phyloP scores from a whole-genome alignment of 2,329 filamentous ascomycete species.

The Mollisia scopiformis region DNA sequence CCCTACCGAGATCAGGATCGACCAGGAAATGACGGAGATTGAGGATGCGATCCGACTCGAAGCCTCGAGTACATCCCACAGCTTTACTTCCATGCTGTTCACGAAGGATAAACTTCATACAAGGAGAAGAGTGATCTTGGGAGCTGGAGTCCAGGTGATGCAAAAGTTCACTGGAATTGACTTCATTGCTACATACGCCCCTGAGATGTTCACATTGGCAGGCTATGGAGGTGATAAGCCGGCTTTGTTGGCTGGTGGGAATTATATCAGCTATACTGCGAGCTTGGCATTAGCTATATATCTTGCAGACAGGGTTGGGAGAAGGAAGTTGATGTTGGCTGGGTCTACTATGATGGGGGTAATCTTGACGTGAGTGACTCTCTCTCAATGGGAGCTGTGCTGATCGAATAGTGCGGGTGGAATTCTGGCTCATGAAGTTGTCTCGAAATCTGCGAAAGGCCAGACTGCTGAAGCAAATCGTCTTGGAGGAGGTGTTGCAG shows the following conservation, averaged over 20 bases:
- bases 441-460: constrained; percentile 6
- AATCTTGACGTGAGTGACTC: constrained; percentile 19
- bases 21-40: background rate
- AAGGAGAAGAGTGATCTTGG: constrained; percentile 51
- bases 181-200: constrained; percentile 57
- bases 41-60: constrained; percentile 1
- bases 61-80: background rate
- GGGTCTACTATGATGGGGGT: constrained; percentile 28
- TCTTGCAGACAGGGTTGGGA: constrained; percentile 67
- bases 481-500: constrained; percentile 10
- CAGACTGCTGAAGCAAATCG: constrained; percentile 4
- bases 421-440: constrained; percentile 19
- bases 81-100: constrained; percentile 25
- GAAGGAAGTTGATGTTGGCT: constrained; percentile 45
- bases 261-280: constrained; percentile 63
- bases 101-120: constrained; percentile 10
- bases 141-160: constrained; percentile 68
- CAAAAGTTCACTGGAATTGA: constrained; percentile 63
- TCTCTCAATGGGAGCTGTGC: background rate
- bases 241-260: constrained; percentile 36
- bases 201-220: constrained; percentile 65
- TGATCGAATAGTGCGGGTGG: constrained; percentile 18
- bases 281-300: constrained; percentile 68
- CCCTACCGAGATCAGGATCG: background rate
- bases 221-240: constrained; percentile 60